A percentile compares a stretch with the other conserved stretches of the same genome.
Conservation (phyloP, 805 yeast species). For the Allodekkera sacchari region DNA sequence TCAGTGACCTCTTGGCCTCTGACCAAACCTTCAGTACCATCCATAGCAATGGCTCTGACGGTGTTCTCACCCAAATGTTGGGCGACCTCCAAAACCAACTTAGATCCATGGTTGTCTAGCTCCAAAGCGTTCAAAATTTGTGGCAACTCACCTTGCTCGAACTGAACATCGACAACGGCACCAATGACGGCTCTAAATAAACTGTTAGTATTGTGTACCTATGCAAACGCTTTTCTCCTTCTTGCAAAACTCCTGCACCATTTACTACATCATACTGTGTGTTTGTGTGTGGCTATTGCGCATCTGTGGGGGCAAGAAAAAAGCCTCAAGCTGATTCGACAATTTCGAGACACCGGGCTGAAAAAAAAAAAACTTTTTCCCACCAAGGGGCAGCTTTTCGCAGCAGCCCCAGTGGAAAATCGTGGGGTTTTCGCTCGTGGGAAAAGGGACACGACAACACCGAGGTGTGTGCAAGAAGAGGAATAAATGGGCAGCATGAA, state of each 20-base stretch:
- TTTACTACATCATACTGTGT: not conserved
- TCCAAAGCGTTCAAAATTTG: constrained; percentile 95
- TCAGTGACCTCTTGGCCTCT: constrained; percentile 90
- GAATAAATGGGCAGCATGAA: no score
- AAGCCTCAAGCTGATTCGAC: constrained; percentile 4
- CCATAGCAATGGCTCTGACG: constrained; percentile 99
- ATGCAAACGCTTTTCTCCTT: not conserved
- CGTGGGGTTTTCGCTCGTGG: no score
- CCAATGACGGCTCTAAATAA: constrained; percentile 82
- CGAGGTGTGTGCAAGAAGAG: no score
- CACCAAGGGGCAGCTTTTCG: no score
- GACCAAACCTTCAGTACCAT: constrained; percentile 99
- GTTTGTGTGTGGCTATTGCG: no score
- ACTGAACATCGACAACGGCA: constrained; percentile 99
- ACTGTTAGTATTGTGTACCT: constrained; percentile 15
- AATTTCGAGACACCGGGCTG: constrained; percentile 1
- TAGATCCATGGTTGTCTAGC: constrained; percentile 61
- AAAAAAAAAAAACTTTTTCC: constrained; percentile 8
- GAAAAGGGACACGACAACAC: no score
- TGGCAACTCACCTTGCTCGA: constrained; percentile 95
- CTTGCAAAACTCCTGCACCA: not conserved
- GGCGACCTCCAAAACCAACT: constrained; percentile 93
- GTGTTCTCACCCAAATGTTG: constrained; percentile 99
- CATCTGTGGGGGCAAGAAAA: not conserved
- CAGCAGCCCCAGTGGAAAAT: no score